Percentiles rank a stretch among this genome's conserved stretches.
Conservation (phyloP, 305 asterid species). For the Fraxinus dipetala region DNA sequence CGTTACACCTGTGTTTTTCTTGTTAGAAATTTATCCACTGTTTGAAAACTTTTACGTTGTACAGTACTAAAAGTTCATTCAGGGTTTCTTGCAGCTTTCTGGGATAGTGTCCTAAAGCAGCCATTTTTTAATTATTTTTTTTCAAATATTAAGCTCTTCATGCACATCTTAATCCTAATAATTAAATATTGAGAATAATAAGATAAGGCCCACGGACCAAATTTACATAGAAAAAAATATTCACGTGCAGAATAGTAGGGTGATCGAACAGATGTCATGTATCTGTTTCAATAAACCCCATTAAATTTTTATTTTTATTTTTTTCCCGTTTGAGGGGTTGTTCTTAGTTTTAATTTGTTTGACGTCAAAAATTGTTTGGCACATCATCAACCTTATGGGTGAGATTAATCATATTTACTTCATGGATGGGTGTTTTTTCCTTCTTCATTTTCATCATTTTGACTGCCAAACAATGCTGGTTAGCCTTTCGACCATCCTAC, state of each 20-base stretch:
- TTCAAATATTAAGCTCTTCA: background rate
- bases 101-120: background rate
- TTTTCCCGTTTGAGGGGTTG: background rate
- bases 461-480: background rate
- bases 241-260: conserved; percentile 7
- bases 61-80: background rate
- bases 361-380: background rate
- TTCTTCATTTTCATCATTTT: background rate
- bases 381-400: background rate
- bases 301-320: background rate
- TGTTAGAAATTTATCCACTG: background rate
- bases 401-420: background rate
- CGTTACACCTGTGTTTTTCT: background rate
- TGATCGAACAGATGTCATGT: background rate
- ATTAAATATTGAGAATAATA: background rate
- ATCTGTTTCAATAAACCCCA: background rate
- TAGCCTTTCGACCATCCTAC: background rate
- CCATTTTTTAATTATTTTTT: background rate
- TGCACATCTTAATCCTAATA: background rate
- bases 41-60: background rate
- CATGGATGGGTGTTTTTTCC: background rate
- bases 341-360: background rate
- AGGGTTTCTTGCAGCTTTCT: background rate
- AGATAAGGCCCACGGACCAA: background rate
- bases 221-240: background rate